Conservation (phyloP, 768 basidiomycete species). For the Mycena vulgaris region DNA sequence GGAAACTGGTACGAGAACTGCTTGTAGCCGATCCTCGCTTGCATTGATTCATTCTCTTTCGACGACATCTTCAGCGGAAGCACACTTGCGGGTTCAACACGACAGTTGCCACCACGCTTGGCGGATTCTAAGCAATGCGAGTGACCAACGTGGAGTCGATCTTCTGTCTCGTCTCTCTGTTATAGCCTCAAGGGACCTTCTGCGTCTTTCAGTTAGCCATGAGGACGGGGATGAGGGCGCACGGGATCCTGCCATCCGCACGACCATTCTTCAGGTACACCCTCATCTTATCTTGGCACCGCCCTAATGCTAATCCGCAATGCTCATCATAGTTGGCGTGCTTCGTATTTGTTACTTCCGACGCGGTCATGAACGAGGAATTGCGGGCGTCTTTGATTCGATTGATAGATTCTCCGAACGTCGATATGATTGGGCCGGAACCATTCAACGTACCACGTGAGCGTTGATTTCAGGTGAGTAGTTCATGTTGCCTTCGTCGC, state of each 20-base stretch:
- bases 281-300: background rate
- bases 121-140: conserved; percentile 3
- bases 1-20: conserved; percentile 18
- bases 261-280: background rate
- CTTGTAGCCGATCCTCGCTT: too few species aligned
- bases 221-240: background rate
- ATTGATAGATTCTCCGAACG: background rate
- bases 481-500: background rate
- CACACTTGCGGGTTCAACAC: conserved; percentile 24
- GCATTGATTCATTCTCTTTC: too few species aligned
- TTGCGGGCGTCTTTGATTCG: background rate
- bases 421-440: conserved; percentile 28
- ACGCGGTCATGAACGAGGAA: background rate
- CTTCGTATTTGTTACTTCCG: conserved; percentile 1
- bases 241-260: background rate
- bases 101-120: conserved; percentile 32
- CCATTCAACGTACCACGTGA: conserved; percentile 43
- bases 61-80: conserved; percentile 34
- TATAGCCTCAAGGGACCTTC: conserved; percentile 5
- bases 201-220: background rate
- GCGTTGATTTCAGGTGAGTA: conserved; percentile 41
- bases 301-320: background rate
- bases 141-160: background rate
- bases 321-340: conserved; percentile 7
- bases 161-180: background rate